phyloP scores from a whole-genome alignment of 192 early-diverging fungal species.

The Podila horticola region DNA sequence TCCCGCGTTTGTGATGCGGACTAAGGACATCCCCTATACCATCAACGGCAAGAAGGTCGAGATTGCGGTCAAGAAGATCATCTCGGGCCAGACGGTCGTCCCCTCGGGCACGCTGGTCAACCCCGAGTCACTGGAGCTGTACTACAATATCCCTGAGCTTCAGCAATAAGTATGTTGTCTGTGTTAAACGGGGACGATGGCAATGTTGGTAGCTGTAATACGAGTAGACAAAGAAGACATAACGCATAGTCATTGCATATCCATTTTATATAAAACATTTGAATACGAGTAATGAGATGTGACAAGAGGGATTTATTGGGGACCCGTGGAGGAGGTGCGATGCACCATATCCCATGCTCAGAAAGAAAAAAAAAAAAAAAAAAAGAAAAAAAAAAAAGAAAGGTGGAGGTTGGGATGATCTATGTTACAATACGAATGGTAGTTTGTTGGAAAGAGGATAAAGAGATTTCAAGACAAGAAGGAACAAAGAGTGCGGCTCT shows the following conservation, averaged over 20 bases:
- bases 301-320: too few relatives aligned
- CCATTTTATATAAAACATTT: too few relatives aligned
- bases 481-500: too few relatives aligned
- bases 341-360: neutral
- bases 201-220: neutral
- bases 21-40: constrained; percentile 92
- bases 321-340: too few relatives aligned
- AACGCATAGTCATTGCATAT: too few relatives aligned
- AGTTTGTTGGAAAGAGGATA: too few relatives aligned
- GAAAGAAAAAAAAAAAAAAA: neutral
- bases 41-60: constrained; percentile 98
- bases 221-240: too few relatives aligned
- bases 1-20: constrained; percentile 84
- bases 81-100: constrained; percentile 82
- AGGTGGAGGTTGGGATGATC: neutral
- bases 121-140: constrained; percentile 87
- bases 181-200: neutral
- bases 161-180: constrained; percentile 25
- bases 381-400: neutral
- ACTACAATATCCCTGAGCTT: constrained; percentile 81
- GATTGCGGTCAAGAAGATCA: constrained; percentile 92
- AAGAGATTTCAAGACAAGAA: too few relatives aligned
- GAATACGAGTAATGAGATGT: too few relatives aligned
- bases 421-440: too few relatives aligned
- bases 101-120: constrained; percentile 87